These are phyloP conservation scores for Populus tremula DNA, from an alignment of 345 rosid genomes.

Conservation along the genomic window DNA sequence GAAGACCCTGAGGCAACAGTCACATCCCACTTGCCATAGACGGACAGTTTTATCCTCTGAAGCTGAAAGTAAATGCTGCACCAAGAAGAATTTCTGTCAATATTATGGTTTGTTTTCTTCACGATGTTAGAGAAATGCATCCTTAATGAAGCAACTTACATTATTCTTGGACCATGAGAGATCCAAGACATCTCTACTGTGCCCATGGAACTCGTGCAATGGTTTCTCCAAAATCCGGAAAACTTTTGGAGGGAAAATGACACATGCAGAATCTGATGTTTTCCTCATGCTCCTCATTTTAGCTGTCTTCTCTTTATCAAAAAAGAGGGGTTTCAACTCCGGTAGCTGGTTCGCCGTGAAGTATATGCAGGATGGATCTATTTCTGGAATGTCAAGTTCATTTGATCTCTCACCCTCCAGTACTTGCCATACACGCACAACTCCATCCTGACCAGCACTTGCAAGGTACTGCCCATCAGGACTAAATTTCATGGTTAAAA, in stretches of 20 bases:
- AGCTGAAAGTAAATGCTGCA: slow-evolving; percentile 31
- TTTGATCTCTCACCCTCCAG: slow-evolving; percentile 49
- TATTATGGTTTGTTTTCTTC: not conserved
- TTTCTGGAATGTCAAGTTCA: slow-evolving; percentile 37
- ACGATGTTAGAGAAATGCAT: not conserved
- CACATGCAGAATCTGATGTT: slow-evolving; percentile 56
- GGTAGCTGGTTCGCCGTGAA: slow-evolving; percentile 49
- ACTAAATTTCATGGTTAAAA: slow-evolving; percentile 71
- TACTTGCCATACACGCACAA: slow-evolving; percentile 71
- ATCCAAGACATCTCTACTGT: slow-evolving; percentile 61
- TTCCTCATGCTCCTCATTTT: slow-evolving; percentile 39
- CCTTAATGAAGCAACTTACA: slow-evolving; percentile 37
- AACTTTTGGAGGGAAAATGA: slow-evolving; percentile 59
- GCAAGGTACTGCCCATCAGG: slow-evolving; percentile 68
- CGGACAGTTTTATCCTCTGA: slow-evolving; percentile 29
- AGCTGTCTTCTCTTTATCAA: slow-evolving; percentile 36
- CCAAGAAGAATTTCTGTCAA: not conserved
- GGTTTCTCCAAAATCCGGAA: slow-evolving; percentile 62
- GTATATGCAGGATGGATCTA: slow-evolving; percentile 51
- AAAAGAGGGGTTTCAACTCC: slow-evolving; percentile 40
- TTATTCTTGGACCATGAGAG: slow-evolving; percentile 76
- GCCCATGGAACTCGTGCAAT: slow-evolving; percentile 67
- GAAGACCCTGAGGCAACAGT: slow-evolving; percentile 26
- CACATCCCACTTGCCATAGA: slow-evolving; percentile 33
- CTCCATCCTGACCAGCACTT: slow-evolving; percentile 68